Evolutionary conservation across 495 filamentous ascomycete species (phyloP).

Genomic region (Podospora pseudopauciseta): DNA sequence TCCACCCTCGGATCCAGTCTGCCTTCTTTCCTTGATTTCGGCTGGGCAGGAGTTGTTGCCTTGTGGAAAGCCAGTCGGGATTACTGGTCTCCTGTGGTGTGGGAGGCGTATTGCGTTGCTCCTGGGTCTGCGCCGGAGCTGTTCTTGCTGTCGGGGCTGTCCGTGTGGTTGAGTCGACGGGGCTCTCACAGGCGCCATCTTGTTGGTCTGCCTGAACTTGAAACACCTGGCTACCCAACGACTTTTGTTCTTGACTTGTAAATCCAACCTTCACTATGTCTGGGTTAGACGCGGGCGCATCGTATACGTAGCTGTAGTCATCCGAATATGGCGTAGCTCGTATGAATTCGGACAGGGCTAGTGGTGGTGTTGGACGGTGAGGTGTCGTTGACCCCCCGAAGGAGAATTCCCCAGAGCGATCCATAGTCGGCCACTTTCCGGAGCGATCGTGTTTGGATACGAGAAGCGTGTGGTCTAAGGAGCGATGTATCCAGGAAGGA

Average conservation of each 20-base stretch:
- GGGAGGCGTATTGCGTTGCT: slow-evolving; percentile 1
- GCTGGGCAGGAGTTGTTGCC: slow-evolving; percentile 29
- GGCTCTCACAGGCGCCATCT: slow-evolving; percentile 9
- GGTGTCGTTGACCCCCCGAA: slow-evolving; percentile 14
- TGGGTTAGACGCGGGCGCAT: slow-evolving; percentile 10
- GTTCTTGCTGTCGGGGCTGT: slow-evolving; percentile 7
- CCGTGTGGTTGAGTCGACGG: slow-evolving; percentile 6
- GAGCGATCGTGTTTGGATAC: not conserved
- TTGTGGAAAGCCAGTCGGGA: slow-evolving; percentile 27
- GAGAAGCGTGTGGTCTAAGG: not conserved
- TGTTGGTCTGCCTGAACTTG: slow-evolving; percentile 5
- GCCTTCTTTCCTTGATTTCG: slow-evolving; percentile 30
- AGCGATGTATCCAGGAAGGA: slow-evolving; percentile 1
- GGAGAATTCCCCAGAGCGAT: slow-evolving; percentile 21
- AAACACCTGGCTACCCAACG: not conserved
- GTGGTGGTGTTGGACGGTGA: slow-evolving; percentile 21
- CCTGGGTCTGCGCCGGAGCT: slow-evolving; percentile 2
- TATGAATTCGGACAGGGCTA: slow-evolving; percentile 29
- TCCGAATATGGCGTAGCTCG: slow-evolving; percentile 19
- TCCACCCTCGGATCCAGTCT: slow-evolving; percentile 38
- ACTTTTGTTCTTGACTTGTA: not conserved
- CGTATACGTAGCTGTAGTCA: slow-evolving; percentile 20
- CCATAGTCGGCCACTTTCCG: slow-evolving; percentile 19
- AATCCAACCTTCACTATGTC: not conserved
- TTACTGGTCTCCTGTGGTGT: not conserved